Evolutionary conservation across 2,329 filamentous ascomycete species (phyloP).

Genomic region (Diaporthe vaccinii): DNA sequence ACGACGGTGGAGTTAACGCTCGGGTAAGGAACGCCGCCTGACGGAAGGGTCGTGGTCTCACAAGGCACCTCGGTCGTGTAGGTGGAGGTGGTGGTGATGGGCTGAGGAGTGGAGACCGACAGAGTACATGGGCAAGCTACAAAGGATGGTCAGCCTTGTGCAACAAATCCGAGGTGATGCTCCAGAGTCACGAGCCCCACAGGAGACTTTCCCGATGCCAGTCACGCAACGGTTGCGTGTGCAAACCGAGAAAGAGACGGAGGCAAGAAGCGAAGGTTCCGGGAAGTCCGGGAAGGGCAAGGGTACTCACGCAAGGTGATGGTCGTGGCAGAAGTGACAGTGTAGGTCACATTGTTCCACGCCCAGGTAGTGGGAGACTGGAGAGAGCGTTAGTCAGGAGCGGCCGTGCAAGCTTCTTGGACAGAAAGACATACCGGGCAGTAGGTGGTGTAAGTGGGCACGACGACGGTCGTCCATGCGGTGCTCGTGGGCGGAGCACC

Average conservation of each 20-base stretch:
- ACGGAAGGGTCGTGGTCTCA: conserved; percentile 38
- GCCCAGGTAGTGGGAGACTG: conserved; percentile 55
- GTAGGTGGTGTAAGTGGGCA: conserved; percentile 56
- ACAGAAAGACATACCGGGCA: conserved; percentile 57
- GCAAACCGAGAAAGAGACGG: not conserved
- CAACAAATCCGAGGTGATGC: not conserved
- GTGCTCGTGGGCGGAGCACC: conserved; percentile 41
- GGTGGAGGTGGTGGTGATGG: conserved; percentile 48
- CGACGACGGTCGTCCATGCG: conserved; percentile 54
- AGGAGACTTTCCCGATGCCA: not conserved
- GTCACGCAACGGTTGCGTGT: not conserved
- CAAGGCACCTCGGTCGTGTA: conserved; percentile 40
- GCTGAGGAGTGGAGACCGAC: conserved; percentile 50
- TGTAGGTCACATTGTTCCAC: conserved; percentile 59
- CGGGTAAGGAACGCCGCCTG: conserved; percentile 33
- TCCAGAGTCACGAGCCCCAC: not conserved
- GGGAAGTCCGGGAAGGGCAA: not conserved
- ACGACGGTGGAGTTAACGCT: conserved; percentile 32
- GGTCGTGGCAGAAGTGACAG: conserved; percentile 56
- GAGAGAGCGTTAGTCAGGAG: conserved; percentile 29
- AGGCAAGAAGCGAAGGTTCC: not conserved
- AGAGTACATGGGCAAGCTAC: conserved; percentile 64
- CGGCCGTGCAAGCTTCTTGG: not conserved
- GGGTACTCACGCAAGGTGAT: conserved; percentile 59
- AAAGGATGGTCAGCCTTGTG: conserved; percentile 45